phyloP scores from a whole-genome alignment of 1,284 basidiomycete species.

The Vanrija pseudolonga region DNA sequence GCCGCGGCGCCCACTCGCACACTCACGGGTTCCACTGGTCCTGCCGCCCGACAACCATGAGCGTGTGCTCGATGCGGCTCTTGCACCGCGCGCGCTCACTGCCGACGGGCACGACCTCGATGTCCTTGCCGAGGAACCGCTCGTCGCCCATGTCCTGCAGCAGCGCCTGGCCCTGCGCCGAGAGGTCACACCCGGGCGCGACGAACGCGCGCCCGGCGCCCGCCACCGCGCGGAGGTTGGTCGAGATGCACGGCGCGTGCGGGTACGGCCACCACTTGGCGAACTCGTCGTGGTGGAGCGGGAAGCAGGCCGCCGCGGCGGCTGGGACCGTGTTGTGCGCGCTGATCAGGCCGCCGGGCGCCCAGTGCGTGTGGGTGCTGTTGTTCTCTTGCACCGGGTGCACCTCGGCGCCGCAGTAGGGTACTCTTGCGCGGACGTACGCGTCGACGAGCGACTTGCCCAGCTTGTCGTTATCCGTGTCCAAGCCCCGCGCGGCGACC shows the following conservation, averaged over 20 bases:
- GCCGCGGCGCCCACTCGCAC: no score
- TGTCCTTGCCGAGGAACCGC: conserved; percentile 28
- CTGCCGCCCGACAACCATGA: conserved; percentile 39
- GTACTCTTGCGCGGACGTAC: conserved; percentile 21
- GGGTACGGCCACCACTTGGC: conserved; percentile 44
- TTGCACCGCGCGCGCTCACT: conserved; percentile 10
- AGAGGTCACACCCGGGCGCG: conserved; percentile 26
- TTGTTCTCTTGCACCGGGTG: background rate
- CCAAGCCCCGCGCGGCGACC: conserved; percentile 22
- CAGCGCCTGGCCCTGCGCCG: conserved; percentile 22
- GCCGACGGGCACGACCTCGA: conserved; percentile 7
- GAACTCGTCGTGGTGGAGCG: conserved; percentile 25
- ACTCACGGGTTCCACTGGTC: conserved; percentile 46
- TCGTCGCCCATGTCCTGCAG: conserved; percentile 32
- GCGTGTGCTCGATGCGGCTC: conserved; percentile 26
- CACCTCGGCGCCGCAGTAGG: conserved; percentile 17
- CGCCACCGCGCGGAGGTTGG: conserved; percentile 22
- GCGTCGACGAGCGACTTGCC: conserved; percentile 26
- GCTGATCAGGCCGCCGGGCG: no score
- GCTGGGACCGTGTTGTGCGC: conserved; percentile 2
- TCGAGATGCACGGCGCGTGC: conserved; percentile 34
- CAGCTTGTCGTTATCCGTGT: conserved; percentile 38
- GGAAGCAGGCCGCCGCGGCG: conserved; percentile 19
- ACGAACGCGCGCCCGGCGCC: conserved; percentile 13
- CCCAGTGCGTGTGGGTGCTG: background rate